Evolutionary conservation across 2,329 filamentous ascomycete genomes (phyloP).

Genomic region (Myriangium duriaei): DNA sequence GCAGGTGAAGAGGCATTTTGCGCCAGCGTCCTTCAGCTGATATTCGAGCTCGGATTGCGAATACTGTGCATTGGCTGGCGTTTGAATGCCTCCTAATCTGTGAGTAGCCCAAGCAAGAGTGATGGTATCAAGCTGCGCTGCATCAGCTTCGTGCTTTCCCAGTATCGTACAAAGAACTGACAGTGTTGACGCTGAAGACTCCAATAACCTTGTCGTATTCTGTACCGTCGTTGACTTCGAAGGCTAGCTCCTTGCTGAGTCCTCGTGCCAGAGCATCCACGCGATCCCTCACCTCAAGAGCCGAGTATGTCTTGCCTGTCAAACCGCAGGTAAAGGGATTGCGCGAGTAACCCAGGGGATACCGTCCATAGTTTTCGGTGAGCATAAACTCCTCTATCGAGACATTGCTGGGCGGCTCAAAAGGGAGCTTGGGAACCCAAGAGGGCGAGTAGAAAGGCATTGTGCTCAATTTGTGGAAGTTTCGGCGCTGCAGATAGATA

Average conservation of each 20-base stretch:
- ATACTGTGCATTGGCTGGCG: constrained; percentile 65
- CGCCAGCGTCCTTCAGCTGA: constrained; percentile 56
- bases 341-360: constrained; percentile 48
- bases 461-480: no score
- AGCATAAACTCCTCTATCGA: constrained; percentile 67
- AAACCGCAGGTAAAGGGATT: constrained; percentile 69
- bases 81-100: constrained; percentile 59
- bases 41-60: constrained; percentile 57
- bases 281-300: constrained; percentile 50
- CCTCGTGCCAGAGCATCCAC: constrained; percentile 56
- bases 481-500: no score
- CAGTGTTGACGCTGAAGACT: constrained; percentile 70
- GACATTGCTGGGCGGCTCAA: constrained; percentile 59
- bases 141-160: no score
- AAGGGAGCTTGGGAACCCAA: constrained; percentile 49
- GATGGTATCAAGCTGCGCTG: constrained; percentile 63
- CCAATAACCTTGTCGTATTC: constrained; percentile 74
- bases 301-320: constrained; percentile 54
- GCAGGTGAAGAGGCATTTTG: constrained; percentile 62
- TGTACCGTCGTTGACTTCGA: constrained; percentile 54
- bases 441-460: constrained; percentile 48
- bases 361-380: constrained; percentile 56
- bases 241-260: constrained; percentile 58
- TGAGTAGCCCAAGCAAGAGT: constrained; percentile 63
- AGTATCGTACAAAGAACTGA: constrained; percentile 33